These are phyloP conservation scores for Spathaspora passalidarum DNA, from an alignment of 805 yeast species.

Conservation along the genomic window DNA sequence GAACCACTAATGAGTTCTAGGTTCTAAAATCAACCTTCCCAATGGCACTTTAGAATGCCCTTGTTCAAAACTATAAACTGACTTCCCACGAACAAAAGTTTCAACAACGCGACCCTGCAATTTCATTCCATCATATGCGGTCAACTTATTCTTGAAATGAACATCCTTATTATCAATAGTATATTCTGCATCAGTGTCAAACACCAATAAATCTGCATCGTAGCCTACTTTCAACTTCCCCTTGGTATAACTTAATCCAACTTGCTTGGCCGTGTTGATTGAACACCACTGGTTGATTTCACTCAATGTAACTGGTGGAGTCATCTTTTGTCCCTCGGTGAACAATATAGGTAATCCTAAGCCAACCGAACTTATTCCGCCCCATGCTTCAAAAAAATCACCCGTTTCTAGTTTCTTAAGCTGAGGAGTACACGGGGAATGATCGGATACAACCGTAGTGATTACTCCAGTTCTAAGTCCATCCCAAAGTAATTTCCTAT, in stretches of 20 bases:
- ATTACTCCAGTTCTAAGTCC: conserved; percentile 67
- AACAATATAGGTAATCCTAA: conserved; percentile 79
- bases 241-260: conserved; percentile 69
- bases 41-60: conserved; percentile 58
- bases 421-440: conserved; percentile 94
- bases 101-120: conserved; percentile 74
- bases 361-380: conserved; percentile 92
- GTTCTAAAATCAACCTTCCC: conserved; percentile 62
- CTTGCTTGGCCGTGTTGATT: conserved; percentile 79
- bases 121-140: conserved; percentile 76
- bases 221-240: conserved; percentile 71
- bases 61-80: conserved; percentile 54
- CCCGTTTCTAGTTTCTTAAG: conserved; percentile 78
- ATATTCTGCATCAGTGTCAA: conserved; percentile 60
- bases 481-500: conserved; percentile 72
- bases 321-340: conserved; percentile 63
- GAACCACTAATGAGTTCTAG: conserved; percentile 32
- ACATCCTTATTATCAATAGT: conserved; percentile 53
- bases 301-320: conserved; percentile 48
- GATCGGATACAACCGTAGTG: conserved; percentile 89
- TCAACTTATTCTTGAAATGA: conserved; percentile 79
- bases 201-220: conserved; percentile 86
- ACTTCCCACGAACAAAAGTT: conserved; percentile 74
- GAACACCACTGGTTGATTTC: conserved; percentile 82
- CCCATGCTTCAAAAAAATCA: conserved; percentile 93